phyloP scores from a whole-genome alignment of 2,329 filamentous ascomycete genomes.

The Aspergillus aculeatus region DNA sequence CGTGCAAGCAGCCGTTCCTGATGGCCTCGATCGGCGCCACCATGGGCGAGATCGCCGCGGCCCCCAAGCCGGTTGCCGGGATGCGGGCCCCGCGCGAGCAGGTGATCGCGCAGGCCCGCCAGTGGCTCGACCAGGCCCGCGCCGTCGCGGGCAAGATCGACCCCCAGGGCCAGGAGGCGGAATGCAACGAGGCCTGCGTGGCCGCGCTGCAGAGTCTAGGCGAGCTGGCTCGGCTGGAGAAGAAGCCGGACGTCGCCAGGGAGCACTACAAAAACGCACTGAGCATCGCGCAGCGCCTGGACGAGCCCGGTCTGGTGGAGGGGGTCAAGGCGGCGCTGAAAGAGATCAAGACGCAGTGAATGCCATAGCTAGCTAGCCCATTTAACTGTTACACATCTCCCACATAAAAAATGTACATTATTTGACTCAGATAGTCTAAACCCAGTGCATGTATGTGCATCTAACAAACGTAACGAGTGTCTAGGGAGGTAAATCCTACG shows the following conservation, averaged over 20 bases:
- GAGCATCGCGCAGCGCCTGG: constrained; percentile 25
- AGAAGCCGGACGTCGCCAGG: constrained; percentile 63
- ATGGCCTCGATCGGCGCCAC: constrained; percentile 56
- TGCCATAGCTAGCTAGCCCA: too few species aligned
- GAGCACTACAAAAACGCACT: constrained; percentile 68
- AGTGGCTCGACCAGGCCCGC: constrained; percentile 78
- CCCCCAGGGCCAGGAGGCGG: constrained; percentile 66
- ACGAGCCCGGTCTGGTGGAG: not conserved
- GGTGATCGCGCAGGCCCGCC: constrained; percentile 67
- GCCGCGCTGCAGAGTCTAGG: constrained; percentile 84
- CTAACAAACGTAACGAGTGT: too few species aligned
- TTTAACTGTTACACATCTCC: too few species aligned
- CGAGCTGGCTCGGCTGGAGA: constrained; percentile 75
- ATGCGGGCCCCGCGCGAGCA: constrained; percentile 56
- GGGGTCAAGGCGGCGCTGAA: not conserved
- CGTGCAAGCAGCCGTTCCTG: constrained; percentile 76
- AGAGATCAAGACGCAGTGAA: not conserved
- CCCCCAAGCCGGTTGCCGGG: constrained; percentile 28
- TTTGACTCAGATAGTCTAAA: too few species aligned
- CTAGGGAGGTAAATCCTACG: too few species aligned
- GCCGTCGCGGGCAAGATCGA: constrained; percentile 64
- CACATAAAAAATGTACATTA: too few species aligned
- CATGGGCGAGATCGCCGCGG: constrained; percentile 42
- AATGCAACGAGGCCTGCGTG: constrained; percentile 81
- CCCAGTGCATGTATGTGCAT: too few species aligned